phyloP scores from a whole-genome alignment of 352 stramenopile genomes.

The Blastocystis sp. region DNA sequence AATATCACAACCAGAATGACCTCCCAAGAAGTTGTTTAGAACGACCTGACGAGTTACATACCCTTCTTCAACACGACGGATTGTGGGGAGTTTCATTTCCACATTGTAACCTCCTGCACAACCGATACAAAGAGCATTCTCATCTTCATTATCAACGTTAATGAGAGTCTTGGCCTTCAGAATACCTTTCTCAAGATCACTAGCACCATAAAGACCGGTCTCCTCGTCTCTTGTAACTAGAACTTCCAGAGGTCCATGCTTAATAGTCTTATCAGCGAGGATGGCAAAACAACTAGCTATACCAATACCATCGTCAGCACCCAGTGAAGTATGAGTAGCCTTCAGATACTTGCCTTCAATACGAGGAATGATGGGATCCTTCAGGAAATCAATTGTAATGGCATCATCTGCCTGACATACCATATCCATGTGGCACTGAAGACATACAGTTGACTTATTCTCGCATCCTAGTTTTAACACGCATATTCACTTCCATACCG shows the following conservation, averaged over 20 bases:
- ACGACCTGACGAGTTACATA: constrained; percentile 35
- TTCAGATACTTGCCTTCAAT: constrained; percentile 67
- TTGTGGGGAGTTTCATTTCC: constrained; percentile 32
- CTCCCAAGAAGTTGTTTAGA: constrained; percentile 66
- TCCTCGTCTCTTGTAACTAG: constrained; percentile 62
- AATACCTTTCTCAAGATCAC: constrained; percentile 49
- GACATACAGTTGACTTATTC: constrained; percentile 60
- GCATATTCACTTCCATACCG: neutral
- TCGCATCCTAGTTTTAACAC: constrained; percentile 36
- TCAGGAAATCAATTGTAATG: constrained; percentile 60
- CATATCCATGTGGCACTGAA: constrained; percentile 69
- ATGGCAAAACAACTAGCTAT: constrained; percentile 58
- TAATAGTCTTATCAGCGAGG: constrained; percentile 58
- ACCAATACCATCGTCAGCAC: constrained; percentile 64
- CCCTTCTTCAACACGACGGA: constrained; percentile 20
- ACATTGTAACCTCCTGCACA: constrained; percentile 60
- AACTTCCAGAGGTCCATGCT: constrained; percentile 65
- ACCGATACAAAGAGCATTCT: constrained; percentile 63
- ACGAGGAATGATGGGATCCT: constrained; percentile 58
- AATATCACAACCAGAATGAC: constrained; percentile 64
- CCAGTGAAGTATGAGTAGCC: constrained; percentile 52
- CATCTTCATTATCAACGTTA: constrained; percentile 66
- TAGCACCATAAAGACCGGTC: constrained; percentile 59
- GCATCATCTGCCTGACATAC: constrained; percentile 56
- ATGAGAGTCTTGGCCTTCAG: constrained; percentile 65